Evolutionary conservation across 106 monocot genomes (phyloP), one percentile per base, ranked within the genome.

Genomic region (Agapanthus africanus): DNA sequence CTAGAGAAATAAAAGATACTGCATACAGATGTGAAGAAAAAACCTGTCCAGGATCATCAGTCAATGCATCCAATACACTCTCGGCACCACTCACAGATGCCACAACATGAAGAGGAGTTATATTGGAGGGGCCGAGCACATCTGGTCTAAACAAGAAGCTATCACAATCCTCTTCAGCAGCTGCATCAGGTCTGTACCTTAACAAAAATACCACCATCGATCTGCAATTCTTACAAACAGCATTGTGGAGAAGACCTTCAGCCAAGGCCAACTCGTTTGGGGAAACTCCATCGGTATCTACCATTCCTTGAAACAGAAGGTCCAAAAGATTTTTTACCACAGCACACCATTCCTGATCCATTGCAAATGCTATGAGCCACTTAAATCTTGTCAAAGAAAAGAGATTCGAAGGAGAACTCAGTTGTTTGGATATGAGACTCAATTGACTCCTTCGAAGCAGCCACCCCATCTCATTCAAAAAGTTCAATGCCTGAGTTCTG

Each of bases 381-480:
- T 19, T 79, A 65, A 87, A 90, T 66, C 84, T 74, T 69, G 47
- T 42, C 31, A 82, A 49, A 3, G 80, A 70, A 64, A 84, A 90
- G 49, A 37, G 10, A 56, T 52, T 60, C 27, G 65, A 22, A 7
- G 4, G 16, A 66, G 67, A 54, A 34, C 60, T 50, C 31, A 47
- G 13, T n/a, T 71, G 16, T 46, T 52, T 44, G 23, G 62, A 59
- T 49, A 16, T 63, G 32, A 72, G 76, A 30, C 51, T 69, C 61
- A 81, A 22, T 40, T 79, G 72, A 66, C 59, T 75, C 67, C 78
- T 76, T 7, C 81, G 68, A 34, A 93, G 79, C 77, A 93, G 84
- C 93, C 93, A 93, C 21, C 93, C 93, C 39, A 93, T 76, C 73
- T 93, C 93, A 69, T 93, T 61, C 27, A 93, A 65, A 54, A 93